Evolutionary conservation across 2,329 filamentous ascomycete species (phyloP), one percentile per base, ranked within the genome.

Genomic region (Colletotrichum siamense): DNA sequence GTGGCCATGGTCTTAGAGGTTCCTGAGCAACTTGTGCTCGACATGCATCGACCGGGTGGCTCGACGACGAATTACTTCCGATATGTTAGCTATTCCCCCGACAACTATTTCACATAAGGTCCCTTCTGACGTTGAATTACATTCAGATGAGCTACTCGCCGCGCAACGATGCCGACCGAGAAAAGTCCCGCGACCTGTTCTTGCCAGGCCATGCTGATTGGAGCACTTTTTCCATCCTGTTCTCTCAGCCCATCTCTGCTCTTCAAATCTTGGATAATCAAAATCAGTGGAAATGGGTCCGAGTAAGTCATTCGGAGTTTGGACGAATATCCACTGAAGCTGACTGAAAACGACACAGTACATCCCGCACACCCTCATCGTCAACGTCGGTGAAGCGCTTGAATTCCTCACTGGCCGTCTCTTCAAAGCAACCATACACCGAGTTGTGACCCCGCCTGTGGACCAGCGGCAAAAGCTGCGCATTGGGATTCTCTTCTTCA

Each of bases 21-120:
- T 2, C 44, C 44, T 0, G 44, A 22, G 44, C n/a, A 52, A 13
- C 10, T 52, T 22, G n/a, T 52, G 44, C 44, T 52, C 6, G n/a
- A 22, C 44, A 52, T 22, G n/a, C 44, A 52, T 52, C n/a, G 44
- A 10, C 44, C 44, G n/a, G 44, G 44, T 13, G n/a, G 44, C 10
- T 52, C 44, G n/a, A 52, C n/a, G n/a, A 52, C 44, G 8, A 52
- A 52, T 13, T 52, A 52, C n/a, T 52, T 52, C 44, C 44, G 44
- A 52, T 52, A 52, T 18, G 44, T 52, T 24, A 22, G 44, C 12
- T 8, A 49, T 49, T 3, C 6, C 12, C n/a, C 44, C 1, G 6
- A 8, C 9, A n/a, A 4, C 3, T 2, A 12, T 12, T 49, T 12
- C 0, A n/a, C 1, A n/a, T 49, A 12, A n/a, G 8, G 18, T 2